A percentile compares a stretch with the other conserved stretches of the same genome.
Evolutionary conservation across 768 basidiomycete genomes (phyloP).

Genomic region (Tulasnella sp.): DNA sequence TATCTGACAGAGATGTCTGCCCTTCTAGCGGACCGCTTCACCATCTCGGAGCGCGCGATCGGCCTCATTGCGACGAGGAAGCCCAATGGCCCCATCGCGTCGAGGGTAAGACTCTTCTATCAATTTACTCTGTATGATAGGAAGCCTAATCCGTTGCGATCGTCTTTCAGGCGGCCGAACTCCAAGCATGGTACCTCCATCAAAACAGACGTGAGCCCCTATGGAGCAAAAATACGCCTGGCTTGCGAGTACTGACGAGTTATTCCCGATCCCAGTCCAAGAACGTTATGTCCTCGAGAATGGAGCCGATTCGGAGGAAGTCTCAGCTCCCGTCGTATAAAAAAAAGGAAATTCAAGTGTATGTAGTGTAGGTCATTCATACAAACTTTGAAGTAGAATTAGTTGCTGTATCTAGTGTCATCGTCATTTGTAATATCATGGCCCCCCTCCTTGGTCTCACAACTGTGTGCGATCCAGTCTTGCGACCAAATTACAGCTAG

Average conservation of each 20-base stretch:
- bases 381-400: slow-evolving; percentile 3
- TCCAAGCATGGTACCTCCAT: slow-evolving; percentile 28
- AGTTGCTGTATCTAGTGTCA: background rate
- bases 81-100: slow-evolving; percentile 30
- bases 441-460: background rate
- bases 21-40: slow-evolving; percentile 34
- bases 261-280: background rate
- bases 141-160: slow-evolving; percentile 22
- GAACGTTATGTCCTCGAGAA: slow-evolving; percentile 30
- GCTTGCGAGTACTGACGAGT: background rate
- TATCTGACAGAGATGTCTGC: slow-evolving; percentile 33
- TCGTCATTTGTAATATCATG: background rate
- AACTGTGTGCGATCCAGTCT: too few relatives aligned
- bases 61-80: slow-evolving; percentile 33
- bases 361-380: background rate
- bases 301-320: slow-evolving; percentile 29
- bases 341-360: background rate
- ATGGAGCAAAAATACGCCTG: too few relatives aligned
- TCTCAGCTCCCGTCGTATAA: slow-evolving; percentile 17
- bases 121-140: background rate
- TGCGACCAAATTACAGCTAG: too few relatives aligned
- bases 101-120: slow-evolving; percentile 4
- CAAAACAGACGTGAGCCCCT: slow-evolving; percentile 25
- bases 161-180: slow-evolving; percentile 28
- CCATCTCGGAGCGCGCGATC: slow-evolving; percentile 37